phyloP scores from a whole-genome alignment of 169 alveolate genomes.

The Eimeria tenella region DNA sequence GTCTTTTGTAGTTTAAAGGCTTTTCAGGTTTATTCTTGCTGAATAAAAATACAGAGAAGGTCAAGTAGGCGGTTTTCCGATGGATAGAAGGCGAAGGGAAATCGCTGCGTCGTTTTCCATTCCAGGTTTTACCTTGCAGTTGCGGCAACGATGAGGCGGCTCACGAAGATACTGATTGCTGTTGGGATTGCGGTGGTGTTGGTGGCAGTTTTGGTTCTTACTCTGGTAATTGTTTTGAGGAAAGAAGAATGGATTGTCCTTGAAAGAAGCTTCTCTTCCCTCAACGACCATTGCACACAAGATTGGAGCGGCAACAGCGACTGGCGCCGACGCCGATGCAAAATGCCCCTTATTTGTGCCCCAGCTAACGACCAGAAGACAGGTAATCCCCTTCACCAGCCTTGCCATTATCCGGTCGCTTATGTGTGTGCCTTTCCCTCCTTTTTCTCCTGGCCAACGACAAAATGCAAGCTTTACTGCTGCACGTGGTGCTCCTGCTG shows the following conservation, averaged over 20 bases:
- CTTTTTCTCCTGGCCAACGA: not conserved
- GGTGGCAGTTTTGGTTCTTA: not conserved
- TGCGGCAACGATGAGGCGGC: not conserved
- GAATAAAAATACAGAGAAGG: not conserved
- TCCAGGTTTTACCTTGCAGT: not conserved
- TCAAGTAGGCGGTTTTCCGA: not conserved
- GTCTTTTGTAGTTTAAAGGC: not conserved
- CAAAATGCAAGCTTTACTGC: not conserved
- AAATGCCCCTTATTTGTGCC: conserved; percentile 28
- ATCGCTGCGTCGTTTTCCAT: not conserved
- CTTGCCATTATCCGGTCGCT: too few relatives aligned
- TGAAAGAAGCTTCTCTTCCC: conserved; percentile 6
- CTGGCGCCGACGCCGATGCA: conserved; percentile 24
- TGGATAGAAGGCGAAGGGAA: not conserved
- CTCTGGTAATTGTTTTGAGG: conserved; percentile 18
- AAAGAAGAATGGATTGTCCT: conserved; percentile 52
- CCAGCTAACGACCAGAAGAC: conserved; percentile 1
- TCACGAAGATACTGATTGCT: conserved; percentile 11
- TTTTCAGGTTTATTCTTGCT: not conserved
- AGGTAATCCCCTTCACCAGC: not conserved
- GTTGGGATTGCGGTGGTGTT: conserved; percentile 34
- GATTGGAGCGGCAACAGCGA: conserved; percentile 47
- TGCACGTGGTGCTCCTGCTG: not conserved
- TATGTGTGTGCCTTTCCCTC: too few relatives aligned
- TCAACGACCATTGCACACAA: not conserved